Conservation (phyloP, 23 red algal species). For the Gracilaria gracilis region DNA sequence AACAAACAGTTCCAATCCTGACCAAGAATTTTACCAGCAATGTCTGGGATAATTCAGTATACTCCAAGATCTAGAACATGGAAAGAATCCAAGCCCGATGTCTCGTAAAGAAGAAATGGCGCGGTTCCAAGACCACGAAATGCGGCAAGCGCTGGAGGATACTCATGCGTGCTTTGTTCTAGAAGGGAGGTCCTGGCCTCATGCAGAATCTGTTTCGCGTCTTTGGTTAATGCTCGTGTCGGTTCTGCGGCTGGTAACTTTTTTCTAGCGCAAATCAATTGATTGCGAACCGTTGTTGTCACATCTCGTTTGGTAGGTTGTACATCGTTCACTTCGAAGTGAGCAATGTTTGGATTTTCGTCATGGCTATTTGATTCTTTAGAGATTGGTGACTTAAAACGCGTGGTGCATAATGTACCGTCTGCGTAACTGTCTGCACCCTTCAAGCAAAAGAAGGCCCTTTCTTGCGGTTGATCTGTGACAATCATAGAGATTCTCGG, state of each 20-base stretch:
- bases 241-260: neutral
- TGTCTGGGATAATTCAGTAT: neutral
- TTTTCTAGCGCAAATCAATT: neutral
- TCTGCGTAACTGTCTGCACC: neutral
- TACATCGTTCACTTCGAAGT: neutral
- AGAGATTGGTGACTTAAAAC: neutral
- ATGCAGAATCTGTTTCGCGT: neutral
- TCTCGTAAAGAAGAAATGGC: neutral
- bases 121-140: neutral
- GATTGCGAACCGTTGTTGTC: neutral
- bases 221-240: neutral
- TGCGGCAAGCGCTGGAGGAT: constrained; percentile 4
- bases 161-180: neutral
- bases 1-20: neutral
- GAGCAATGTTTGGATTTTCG: neutral
- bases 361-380: neutral
- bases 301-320: neutral
- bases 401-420: neutral
- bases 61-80: constrained; percentile 4
- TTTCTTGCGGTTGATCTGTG: constrained; percentile 6
- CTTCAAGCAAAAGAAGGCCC: neutral
- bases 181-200: neutral
- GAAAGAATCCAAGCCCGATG: neutral
- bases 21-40: neutral
- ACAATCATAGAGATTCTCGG: neutral